These are phyloP conservation scores for Pulveroboletus sp. DNA, from an alignment of 768 basidiomycete species.

Conservation along the genomic window DNA sequence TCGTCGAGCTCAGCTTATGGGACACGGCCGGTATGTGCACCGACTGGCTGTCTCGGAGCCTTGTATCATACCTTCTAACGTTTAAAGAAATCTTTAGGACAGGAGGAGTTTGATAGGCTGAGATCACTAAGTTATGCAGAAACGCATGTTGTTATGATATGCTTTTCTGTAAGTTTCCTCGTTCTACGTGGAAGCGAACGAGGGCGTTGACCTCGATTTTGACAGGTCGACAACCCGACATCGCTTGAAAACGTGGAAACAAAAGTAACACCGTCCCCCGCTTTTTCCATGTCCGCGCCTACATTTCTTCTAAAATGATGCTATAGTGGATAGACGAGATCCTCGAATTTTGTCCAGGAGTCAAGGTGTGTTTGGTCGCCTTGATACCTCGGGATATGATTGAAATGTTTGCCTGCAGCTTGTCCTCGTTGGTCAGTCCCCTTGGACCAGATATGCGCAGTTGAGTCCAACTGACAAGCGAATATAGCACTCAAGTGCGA, in stretches of 20 bases:
- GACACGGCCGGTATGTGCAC: constrained; percentile 82
- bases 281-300: not conserved
- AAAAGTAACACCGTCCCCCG: constrained; percentile 50
- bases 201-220: not conserved
- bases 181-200: not conserved
- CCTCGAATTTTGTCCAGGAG: constrained; percentile 89
- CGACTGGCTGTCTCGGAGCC: not conserved
- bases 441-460: not conserved
- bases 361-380: constrained; percentile 58
- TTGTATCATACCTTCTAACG: constrained; percentile 27
- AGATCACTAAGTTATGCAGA: constrained; percentile 96
- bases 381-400: constrained; percentile 3
- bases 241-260: constrained; percentile 95
- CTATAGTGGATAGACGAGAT: constrained; percentile 91
- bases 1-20: constrained; percentile 92
- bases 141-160: constrained; percentile 94
- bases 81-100: constrained; percentile 53
- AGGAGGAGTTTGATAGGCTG: constrained; percentile 93
- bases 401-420: constrained; percentile 44
- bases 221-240: constrained; percentile 87
- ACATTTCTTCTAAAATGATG: constrained; percentile 1
- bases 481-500: constrained; percentile 89
- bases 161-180: constrained; percentile 75
- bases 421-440: constrained; percentile 78
- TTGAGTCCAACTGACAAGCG: constrained; percentile 11